Conservation (phyloP, 495 filamentous ascomycete genomes). For the Filosporella fistucella region DNA sequence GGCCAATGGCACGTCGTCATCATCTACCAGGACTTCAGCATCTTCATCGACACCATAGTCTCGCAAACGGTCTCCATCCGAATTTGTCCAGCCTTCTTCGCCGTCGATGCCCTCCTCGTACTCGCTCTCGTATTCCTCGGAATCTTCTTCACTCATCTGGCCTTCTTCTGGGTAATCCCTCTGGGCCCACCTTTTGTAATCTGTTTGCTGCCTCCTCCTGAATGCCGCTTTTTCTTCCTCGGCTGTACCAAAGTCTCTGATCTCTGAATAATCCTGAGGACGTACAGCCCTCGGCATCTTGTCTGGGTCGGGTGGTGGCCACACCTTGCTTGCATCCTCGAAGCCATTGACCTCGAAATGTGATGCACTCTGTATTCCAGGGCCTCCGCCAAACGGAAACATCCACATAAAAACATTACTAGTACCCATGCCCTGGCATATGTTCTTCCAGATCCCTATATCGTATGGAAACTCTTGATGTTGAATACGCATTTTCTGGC, state of each 20-base stretch:
- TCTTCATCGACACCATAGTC: slow-evolving; percentile 69
- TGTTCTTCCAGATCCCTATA: slow-evolving; percentile 78
- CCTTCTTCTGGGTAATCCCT: slow-evolving; percentile 6
- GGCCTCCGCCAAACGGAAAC: slow-evolving; percentile 38
- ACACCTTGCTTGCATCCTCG: slow-evolving; percentile 61
- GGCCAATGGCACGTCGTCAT: slow-evolving; percentile 67
- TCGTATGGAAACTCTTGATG: slow-evolving; percentile 89
- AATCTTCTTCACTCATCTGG: slow-evolving; percentile 34
- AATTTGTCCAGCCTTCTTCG: slow-evolving; percentile 71
- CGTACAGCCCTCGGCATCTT: slow-evolving; percentile 48
- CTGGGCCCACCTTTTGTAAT: slow-evolving; percentile 41
- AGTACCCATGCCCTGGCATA: slow-evolving; percentile 70
- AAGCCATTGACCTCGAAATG: slow-evolving; percentile 79
- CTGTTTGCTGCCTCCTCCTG: slow-evolving; percentile 48
- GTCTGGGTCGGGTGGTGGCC: slow-evolving; percentile 91
- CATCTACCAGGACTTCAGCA: slow-evolving; percentile 16
- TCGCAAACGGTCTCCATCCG: slow-evolving; percentile 76
- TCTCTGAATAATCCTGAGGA: neutral
- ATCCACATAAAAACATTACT: slow-evolving; percentile 42
- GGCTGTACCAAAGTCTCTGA: slow-evolving; percentile 25
- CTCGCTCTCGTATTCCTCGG: slow-evolving; percentile 30
- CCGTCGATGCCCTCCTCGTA: slow-evolving; percentile 31
- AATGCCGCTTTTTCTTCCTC: slow-evolving; percentile 51
- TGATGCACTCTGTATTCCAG: slow-evolving; percentile 22
- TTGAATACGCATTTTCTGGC: slow-evolving; percentile 42